Conservation (phyloP, 148 eudicot genomes). For the Persicaria maculosa region DNA sequence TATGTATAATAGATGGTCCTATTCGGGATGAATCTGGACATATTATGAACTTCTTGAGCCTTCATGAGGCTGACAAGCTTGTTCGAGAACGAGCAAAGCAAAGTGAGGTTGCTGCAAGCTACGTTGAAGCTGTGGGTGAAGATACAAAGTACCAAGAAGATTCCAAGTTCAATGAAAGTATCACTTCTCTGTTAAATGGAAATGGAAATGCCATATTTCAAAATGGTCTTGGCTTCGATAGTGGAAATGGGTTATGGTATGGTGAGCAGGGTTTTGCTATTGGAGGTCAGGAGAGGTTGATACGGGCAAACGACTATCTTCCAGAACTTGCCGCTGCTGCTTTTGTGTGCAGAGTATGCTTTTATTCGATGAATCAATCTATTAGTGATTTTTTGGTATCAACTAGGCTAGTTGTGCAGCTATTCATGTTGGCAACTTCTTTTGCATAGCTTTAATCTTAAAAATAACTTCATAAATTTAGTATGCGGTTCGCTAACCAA, state of each 20-base stretch:
- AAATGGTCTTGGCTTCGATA: constrained; percentile 94
- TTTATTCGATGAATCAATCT: background rate
- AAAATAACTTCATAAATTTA: background rate
- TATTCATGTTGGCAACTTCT: background rate
- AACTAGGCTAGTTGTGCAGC: background rate
- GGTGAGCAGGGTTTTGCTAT: constrained; percentile 96
- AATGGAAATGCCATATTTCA: constrained; percentile 39
- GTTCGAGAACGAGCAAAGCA: constrained; percentile 83
- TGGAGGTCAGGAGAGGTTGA: constrained; percentile 86
- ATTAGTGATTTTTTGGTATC: background rate
- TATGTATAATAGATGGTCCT: constrained; percentile 89
- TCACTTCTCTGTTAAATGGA: constrained; percentile 31
- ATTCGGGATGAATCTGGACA: constrained; percentile 76
- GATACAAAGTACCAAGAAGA: constrained; percentile 34
- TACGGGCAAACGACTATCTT: constrained; percentile 69
- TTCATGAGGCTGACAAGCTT: constrained; percentile 78
- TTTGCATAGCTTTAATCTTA: background rate
- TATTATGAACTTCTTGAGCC: constrained; percentile 75
- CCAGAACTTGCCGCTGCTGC: constrained; percentile 99
- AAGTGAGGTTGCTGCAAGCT: constrained; percentile 94
- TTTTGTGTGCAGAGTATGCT: constrained; percentile 91
- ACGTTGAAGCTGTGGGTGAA: constrained; percentile 79
- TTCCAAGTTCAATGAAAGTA: constrained; percentile 26
- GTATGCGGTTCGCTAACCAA: background rate
- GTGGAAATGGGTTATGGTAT: constrained; percentile 75